A percentile compares a stretch with the other conserved stretches of the same genome.
phyloP scores from a whole-genome alignment of 1,284 basidiomycete species.

The Neonothopanus nambi region DNA sequence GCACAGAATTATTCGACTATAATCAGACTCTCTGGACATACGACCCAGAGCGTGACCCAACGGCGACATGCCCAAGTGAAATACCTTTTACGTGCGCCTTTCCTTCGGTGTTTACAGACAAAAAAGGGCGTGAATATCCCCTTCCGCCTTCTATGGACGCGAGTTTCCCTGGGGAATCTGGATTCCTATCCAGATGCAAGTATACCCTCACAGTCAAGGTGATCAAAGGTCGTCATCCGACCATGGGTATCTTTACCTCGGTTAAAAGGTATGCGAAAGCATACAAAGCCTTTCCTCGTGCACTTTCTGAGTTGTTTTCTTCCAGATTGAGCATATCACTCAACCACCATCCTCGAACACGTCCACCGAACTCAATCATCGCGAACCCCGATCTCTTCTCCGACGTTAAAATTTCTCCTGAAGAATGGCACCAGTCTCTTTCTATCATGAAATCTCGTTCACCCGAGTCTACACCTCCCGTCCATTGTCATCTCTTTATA shows the following conservation, averaged over 20 bases:
- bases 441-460: constrained; percentile 39
- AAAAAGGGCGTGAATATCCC: constrained; percentile 25
- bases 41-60: constrained; percentile 18
- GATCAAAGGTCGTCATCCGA: constrained; percentile 31
- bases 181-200: constrained; percentile 32
- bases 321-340: constrained; percentile 35
- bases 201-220: constrained; percentile 50
- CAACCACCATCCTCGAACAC: constrained; percentile 53
- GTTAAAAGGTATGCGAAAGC: constrained; percentile 40
- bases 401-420: constrained; percentile 53
- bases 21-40: constrained; percentile 43
- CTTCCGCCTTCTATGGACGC: constrained; percentile 55
- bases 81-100: constrained; percentile 50
- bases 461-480: constrained; percentile 31
- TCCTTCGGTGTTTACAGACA: constrained; percentile 45
- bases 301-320: background rate
- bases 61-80: constrained; percentile 39
- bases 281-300: too few species aligned
- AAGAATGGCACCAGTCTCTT: constrained; percentile 61
- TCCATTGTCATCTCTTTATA: constrained; percentile 52
- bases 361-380: constrained; percentile 49
- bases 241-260: constrained; percentile 37
- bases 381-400: constrained; percentile 42
- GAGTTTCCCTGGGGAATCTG: constrained; percentile 33
- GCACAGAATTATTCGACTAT: constrained; percentile 33